Base-by-base conservation (phyloP, 805 yeast genomes). In the Groenewaldozyma tartarivorans region DNA sequence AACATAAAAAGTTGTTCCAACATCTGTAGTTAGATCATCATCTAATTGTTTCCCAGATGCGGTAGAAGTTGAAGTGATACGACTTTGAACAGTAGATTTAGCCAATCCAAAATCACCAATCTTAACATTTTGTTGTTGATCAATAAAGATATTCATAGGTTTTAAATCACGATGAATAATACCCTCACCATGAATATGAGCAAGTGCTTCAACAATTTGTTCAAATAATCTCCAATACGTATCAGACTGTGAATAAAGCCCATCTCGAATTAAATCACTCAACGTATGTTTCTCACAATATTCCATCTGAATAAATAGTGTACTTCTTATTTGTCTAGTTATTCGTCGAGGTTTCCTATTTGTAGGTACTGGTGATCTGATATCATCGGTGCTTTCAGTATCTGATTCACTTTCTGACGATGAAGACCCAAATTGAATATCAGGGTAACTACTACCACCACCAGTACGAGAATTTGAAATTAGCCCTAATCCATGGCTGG, bases 61-160 rank as follows among this genome's bases (percentile, higher is more conserved):
- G 9, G 29, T 21, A 2, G 44, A 35, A 27, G 39, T 27, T 3
- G 37, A 9, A 15, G 16, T n/a, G 4, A 39, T 22, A 3, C 40
- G 22, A 6, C 30, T 39, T 43, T 51, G 54, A 2, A 48, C 56
- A n/a, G 60, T 53, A 38, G 57, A 88, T 49, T 88, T 87, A 0
- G 99, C 99, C 43, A 92, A 71, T 0, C 99, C 99, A 62, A 92
- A 92, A 57, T 92, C 99, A 54, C 98, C 98, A 33, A 92, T 81
- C 57, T 92, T 92, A 44, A 92, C 79, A 54, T 90, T 87, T 50
- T 82, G 79, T 1, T 83, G 74, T 48, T 81, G 82, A 60, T 92
- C 98, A 51, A 92, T 87, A 66, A 92, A 92, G 56, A 92, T 85
- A 57, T 92, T 92, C 72, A 84, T 83, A 1, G 98, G 97, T 58